These are phyloP conservation scores for Aschersonia sp. DNA, from an alignment of 2,329 filamentous ascomycete species.

Conservation along the genomic window DNA sequence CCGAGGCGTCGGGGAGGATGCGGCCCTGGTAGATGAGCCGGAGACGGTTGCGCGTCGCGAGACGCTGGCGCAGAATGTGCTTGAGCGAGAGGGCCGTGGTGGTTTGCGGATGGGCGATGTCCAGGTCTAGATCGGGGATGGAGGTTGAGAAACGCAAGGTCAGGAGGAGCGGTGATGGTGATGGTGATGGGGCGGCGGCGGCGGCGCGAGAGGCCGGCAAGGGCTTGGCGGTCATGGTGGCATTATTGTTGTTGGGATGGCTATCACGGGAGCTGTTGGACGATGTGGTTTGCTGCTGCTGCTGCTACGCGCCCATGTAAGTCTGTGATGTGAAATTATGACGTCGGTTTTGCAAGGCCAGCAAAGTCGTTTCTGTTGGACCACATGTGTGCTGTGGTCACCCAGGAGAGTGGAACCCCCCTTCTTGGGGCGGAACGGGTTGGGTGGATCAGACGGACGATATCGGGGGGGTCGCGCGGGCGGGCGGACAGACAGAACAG, in stretches of 20 bases:
- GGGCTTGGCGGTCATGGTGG: constrained; percentile 5
- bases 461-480: no score
- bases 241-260: not conserved
- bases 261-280: not conserved
- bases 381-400: no score
- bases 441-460: no score
- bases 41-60: constrained; percentile 57
- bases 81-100: constrained; percentile 71
- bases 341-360: no score
- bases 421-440: no score
- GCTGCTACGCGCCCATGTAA: no score
- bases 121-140: constrained; percentile 68
- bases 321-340: no score
- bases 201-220: not conserved
- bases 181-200: constrained; percentile 12
- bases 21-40: constrained; percentile 85
- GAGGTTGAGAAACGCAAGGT: constrained; percentile 84
- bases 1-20: constrained; percentile 59
- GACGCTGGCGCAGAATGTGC: constrained; percentile 59
- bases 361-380: no score
- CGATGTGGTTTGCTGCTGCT: no score
- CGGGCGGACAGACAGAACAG: no score
- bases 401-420: no score
- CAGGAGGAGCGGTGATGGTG: constrained; percentile 43
- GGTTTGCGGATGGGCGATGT: constrained; percentile 50